Base-by-base conservation (phyloP, 2,329 filamentous ascomycete genomes). In the Paraconiothyrium brasiliense region DNA sequence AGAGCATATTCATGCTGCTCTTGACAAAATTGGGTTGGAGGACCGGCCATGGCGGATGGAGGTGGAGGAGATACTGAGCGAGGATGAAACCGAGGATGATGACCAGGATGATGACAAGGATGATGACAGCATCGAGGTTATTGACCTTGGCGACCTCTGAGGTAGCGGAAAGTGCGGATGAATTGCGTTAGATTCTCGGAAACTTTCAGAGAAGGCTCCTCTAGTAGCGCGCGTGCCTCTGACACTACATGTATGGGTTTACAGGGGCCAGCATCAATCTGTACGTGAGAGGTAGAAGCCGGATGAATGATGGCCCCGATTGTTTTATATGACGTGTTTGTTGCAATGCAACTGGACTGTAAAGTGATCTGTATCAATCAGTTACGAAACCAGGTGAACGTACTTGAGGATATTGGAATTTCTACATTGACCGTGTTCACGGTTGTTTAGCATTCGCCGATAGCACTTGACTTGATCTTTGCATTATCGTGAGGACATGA, bases 401-500 rank as follows among this genome's bases (percentile, higher is more conserved):
- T 30, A 30, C 6, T 30, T 41, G 39, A 6, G 16, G 5, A 41
- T n/a, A 16, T 7, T 4, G 4, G 39, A 41, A 41, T n/a, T 20
- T 48, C 22, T 34, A 34, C 30, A 49, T 14, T 50, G 14, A 13
- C 34, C 50, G 24, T 16, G 32, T 47, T 56, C 43, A 56, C 32
- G 20, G 37, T 16, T 50, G 6, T 37, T 30, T 20, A 48, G 54
- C 22, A 43, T 50, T 16, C 35, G 7, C 35, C 10, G 2, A 34
- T 51, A 39, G 47, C 54, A 60, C 58, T 57, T 44, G 41, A 44
- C 54, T 52, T 44, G 41, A 50, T 47, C 44, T 57, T 54, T 55
- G 57, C 48, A 47, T 59, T 48, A 61, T 73, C 71, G 68, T 74
- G 62, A 74, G 71, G 69, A 75, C 72, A 70, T 74, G 72, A 75